These are phyloP conservation scores for Neonectria ditissima DNA, from an alignment of 2,329 filamentous ascomycete species.

Conservation along the genomic window DNA sequence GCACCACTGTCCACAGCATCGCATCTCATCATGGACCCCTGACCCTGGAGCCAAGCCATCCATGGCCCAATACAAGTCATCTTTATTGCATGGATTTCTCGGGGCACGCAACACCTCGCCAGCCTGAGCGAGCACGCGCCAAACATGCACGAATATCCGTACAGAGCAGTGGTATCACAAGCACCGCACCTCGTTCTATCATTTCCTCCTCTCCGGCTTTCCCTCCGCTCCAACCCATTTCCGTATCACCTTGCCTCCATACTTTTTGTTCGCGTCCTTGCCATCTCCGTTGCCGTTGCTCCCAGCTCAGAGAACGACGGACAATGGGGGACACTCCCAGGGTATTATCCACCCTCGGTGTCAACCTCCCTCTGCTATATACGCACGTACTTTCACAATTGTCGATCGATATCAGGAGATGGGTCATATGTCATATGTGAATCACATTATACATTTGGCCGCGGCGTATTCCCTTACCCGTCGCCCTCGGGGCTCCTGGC, in stretches of 20 bases:
- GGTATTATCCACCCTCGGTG: background rate
- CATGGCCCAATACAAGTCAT: background rate
- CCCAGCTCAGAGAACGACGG: background rate
- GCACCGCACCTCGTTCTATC: background rate
- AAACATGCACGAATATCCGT: background rate
- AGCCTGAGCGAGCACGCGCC: background rate
- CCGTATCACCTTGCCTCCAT: background rate
- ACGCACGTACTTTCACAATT: background rate
- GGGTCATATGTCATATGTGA: constrained; percentile 19
- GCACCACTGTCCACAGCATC: background rate
- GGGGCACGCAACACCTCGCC: background rate
- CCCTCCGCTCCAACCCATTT: background rate
- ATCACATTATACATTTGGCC: constrained; percentile 23
- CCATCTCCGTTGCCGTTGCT: background rate
- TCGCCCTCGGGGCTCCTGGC: constrained; percentile 7
- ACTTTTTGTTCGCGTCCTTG: background rate
- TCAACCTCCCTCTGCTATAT: background rate
- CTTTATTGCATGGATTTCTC: background rate
- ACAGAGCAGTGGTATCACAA: constrained; percentile 1
- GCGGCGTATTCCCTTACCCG: constrained; percentile 1
- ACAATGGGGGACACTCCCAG: background rate
- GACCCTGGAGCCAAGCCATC: background rate
- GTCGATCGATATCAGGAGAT: background rate
- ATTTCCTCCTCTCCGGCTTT: no score
- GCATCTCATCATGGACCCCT: constrained; percentile 1